Evolutionary conservation across 768 basidiomycete species (phyloP).

Genomic region (Macrocybe gigantea): DNA sequence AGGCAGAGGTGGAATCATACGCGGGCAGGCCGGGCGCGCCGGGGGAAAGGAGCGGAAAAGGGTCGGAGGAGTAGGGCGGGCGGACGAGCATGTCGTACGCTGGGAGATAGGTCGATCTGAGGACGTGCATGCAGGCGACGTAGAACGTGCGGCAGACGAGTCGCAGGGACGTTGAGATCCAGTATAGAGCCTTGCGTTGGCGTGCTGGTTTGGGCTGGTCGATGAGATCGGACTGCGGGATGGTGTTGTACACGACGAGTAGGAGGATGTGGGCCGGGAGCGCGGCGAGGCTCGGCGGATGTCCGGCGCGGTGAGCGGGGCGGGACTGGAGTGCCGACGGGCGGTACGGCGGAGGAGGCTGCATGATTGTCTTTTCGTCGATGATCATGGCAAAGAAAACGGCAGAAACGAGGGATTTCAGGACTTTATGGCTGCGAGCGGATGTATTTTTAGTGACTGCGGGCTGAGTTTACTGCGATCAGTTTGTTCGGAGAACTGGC

Average conservation of each 20-base stretch:
- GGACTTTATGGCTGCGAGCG: not conserved
- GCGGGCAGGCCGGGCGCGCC: slow-evolving; percentile 11
- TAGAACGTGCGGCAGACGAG: slow-evolving; percentile 64
- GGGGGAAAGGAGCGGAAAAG: slow-evolving; percentile 49
- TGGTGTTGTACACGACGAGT: slow-evolving; percentile 60
- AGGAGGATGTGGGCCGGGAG: slow-evolving; percentile 64
- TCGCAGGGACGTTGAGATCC: slow-evolving; percentile 59
- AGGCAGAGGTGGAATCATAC: slow-evolving; percentile 9
- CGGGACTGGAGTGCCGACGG: not conserved
- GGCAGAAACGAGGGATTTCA: no score
- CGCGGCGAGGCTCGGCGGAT: slow-evolving; percentile 21
- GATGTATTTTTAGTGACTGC: no score
- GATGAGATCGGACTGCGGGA: slow-evolving; percentile 38
- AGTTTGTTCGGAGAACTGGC: slow-evolving; percentile 3
- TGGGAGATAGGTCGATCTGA: slow-evolving; percentile 70
- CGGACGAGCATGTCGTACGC: slow-evolving; percentile 59
- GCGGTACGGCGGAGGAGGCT: slow-evolving; percentile 22
- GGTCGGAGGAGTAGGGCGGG: slow-evolving; percentile 69
- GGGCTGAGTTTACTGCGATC: not conserved
- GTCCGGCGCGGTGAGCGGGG: slow-evolving; percentile 4
- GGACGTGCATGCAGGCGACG: slow-evolving; percentile 78
- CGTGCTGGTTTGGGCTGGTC: slow-evolving; percentile 38
- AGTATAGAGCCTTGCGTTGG: slow-evolving; percentile 65
- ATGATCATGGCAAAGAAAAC: slow-evolving; percentile 25
- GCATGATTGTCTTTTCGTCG: slow-evolving; percentile 29